Evolutionary conservation across 192 early-diverging fungal genomes (phyloP).

Genomic region (Backusella liffmaniae): DNA sequence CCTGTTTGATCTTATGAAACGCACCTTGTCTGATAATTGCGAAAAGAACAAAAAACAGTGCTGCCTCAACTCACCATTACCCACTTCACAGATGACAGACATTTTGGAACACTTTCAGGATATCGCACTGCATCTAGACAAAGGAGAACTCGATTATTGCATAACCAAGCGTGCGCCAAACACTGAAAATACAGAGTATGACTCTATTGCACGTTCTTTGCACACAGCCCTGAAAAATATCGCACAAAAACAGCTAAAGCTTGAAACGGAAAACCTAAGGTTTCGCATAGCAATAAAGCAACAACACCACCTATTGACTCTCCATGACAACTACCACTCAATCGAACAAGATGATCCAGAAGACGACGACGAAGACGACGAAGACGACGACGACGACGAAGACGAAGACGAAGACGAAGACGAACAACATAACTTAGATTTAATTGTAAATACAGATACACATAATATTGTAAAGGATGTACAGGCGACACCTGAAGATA

Average conservation of each 20-base stretch:
- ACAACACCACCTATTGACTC: slow-evolving; percentile 20
- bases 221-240: slow-evolving; percentile 13
- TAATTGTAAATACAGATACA: slow-evolving; percentile 14
- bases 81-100: not conserved
- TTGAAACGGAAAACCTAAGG: slow-evolving; percentile 24
- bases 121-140: slow-evolving; percentile 20
- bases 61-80: not conserved
- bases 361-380: not conserved
- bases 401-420: not conserved
- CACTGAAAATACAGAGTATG: slow-evolving; percentile 1
- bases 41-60: slow-evolving; percentile 7
- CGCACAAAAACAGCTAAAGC: slow-evolving; percentile 14
- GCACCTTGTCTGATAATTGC: slow-evolving; percentile 17
- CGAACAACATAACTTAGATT: not conserved
- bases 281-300: slow-evolving; percentile 23
- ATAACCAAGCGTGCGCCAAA: slow-evolving; percentile 2
- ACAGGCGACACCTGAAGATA: slow-evolving; percentile 24
- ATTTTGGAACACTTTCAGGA: slow-evolving; percentile 18
- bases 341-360: not conserved
- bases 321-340: not conserved
- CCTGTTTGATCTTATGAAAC: slow-evolving; percentile 26
- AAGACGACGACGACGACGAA: not conserved
- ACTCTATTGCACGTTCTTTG: not conserved
- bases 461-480: not conserved
- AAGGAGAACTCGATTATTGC: slow-evolving; percentile 29